phyloP scores from a whole-genome alignment of 176 grass and related monocot genomes.

The Poa pratensis region DNA sequence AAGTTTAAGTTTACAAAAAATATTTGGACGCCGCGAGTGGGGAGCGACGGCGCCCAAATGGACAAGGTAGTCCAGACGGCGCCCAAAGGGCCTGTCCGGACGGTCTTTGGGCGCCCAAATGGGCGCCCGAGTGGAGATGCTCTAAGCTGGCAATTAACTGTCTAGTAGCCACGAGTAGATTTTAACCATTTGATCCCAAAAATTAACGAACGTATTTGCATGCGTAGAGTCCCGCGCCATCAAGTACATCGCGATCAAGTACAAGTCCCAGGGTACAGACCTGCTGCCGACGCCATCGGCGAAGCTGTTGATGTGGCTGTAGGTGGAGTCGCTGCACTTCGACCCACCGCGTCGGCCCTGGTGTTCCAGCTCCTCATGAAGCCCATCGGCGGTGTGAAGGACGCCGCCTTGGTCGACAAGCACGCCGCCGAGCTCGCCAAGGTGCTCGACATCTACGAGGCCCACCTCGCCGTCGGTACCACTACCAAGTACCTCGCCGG shows the following conservation, averaged over 20 bases:
- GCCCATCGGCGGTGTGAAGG: conserved; percentile 55
- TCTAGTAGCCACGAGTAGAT: too few relatives aligned
- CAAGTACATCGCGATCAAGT: conserved; percentile 77
- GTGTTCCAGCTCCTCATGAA: conserved; percentile 64
- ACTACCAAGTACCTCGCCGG: conserved; percentile 88
- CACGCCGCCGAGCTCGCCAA: conserved; percentile 41
- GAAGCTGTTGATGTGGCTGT: conserved; percentile 70
- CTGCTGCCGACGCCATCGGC: conserved; percentile 49
- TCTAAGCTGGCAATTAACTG: too few relatives aligned
- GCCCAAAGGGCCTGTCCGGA: too few relatives aligned
- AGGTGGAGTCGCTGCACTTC: conserved; percentile 85
- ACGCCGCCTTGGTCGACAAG: conserved; percentile 55
- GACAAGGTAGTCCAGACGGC: too few relatives aligned
- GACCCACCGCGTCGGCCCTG: conserved; percentile 22
- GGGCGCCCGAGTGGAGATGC: too few relatives aligned
- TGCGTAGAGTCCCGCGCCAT: conserved; percentile 80
- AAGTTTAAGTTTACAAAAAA: too few relatives aligned
- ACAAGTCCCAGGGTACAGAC: conserved; percentile 37
- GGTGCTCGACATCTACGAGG: conserved; percentile 89
- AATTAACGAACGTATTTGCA: too few relatives aligned
- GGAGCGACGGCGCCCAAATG: too few relatives aligned
- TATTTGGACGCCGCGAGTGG: too few relatives aligned
- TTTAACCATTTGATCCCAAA: too few relatives aligned
- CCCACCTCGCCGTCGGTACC: conserved; percentile 45
- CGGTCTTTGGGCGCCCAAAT: too few relatives aligned